Base-by-base conservation (phyloP, 352 stramenopile genomes). In the Phytopythium helicoides region DNA sequence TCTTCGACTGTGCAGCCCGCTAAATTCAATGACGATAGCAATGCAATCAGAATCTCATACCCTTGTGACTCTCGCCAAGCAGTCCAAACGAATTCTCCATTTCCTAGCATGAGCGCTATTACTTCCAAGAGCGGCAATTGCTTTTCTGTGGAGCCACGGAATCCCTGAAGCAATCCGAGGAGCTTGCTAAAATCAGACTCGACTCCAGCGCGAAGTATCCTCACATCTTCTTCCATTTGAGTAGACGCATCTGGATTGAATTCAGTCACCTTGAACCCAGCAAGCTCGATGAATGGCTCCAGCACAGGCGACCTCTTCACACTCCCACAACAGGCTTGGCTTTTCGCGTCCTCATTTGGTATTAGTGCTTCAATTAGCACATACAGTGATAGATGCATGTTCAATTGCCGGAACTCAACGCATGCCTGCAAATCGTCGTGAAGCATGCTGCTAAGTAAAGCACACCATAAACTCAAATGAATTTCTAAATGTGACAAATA, bases 161-260 rank as follows among this genome's bases (percentile, higher is more conserved):
- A 77, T 0, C 49, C 52, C 47, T 87, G 77, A 15, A 92, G 16
- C 1, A 86, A 38, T 25, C 74, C 68, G 14, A 92, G 56, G 1
- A 92, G 56, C 26, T 56, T 73, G 33, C 52, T 71, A 25, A 92
- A 57, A 53, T 92, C 81, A 1, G 62, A 76, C 49, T 86, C 79
- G 31, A 88, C 57, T 5, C 81, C 79, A 48, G 52, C 55, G 19
- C 72, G 60, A 16, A 92, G 66, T 11, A 74, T 33, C 1, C n/a
- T 36, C 2, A 57, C 26, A 53, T 70, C 10, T 55, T 36, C 2
- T 47, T 57, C 18, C 14, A 34, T 54, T 21, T 18, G 19, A 15
- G 28, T 23, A 14, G 46, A 38, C 36, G 12, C 23, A 41, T 56
- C 34, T 21, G 22, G 21, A 22, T 37, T 42, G 31, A 22, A 22